phyloP scores from a whole-genome alignment of 176 grass and related monocot species.

The Ensete glaucum region DNA sequence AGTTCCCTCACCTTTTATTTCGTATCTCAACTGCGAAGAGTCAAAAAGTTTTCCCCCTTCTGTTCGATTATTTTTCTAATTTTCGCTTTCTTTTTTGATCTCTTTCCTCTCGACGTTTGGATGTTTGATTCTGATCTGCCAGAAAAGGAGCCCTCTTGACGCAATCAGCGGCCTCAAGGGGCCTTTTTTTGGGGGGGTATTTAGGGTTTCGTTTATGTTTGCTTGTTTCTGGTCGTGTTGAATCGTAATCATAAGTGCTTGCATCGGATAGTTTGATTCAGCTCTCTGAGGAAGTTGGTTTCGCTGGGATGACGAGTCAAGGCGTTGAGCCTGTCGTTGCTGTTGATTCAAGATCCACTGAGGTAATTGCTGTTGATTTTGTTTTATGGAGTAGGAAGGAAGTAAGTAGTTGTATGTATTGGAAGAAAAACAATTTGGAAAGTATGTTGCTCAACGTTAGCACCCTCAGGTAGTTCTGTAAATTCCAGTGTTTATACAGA shows the following conservation, averaged over 20 bases:
- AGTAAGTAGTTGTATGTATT: not conserved
- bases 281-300: not conserved
- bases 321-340: slow-evolving; percentile 31
- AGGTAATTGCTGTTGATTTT: slow-evolving; percentile 32
- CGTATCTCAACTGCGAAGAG: not conserved
- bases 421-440: not conserved
- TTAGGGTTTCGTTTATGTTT: slow-evolving; percentile 4
- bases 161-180: not conserved
- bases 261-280: not conserved
- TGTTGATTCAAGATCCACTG: slow-evolving; percentile 30
- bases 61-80: not conserved
- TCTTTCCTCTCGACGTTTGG: not conserved
- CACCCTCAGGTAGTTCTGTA: not conserved
- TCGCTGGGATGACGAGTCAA: slow-evolving; percentile 45
- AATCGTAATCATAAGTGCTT: slow-evolving; percentile 1
- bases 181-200: not conserved
- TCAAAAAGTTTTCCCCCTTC: not conserved
- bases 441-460: not conserved
- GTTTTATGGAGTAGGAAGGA: not conserved
- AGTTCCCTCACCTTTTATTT: too few species aligned
- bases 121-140: not conserved
- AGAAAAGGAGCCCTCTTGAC: not conserved
- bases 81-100: not conserved
- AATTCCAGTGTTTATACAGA: not conserved
- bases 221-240: not conserved